phyloP scores from a whole-genome alignment of 345 rosid species.

The Eucalyptus brandiana region DNA sequence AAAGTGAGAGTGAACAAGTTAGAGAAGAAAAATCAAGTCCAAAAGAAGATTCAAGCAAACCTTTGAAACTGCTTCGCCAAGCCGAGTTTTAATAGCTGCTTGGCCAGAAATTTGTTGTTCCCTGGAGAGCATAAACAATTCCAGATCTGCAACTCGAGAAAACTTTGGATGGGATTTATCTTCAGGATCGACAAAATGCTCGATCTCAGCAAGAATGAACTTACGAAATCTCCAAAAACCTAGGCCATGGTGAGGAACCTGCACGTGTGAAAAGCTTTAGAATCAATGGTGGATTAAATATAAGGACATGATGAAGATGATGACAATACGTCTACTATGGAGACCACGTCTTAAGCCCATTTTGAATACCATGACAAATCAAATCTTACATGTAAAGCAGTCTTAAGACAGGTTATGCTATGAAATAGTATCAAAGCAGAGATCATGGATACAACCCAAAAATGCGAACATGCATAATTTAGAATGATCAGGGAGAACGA shows the following conservation, averaged over 20 bases:
- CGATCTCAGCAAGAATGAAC: conserved; percentile 86
- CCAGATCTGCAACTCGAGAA: conserved; percentile 47
- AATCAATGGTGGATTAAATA: neutral
- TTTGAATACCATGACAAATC: neutral
- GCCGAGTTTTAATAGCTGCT: conserved; percentile 42
- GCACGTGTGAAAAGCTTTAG: neutral
- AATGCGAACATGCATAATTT: neutral
- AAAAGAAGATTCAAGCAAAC: conserved; percentile 10
- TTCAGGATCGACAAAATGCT: conserved; percentile 94
- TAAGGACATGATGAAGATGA: neutral
- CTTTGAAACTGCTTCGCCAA: conserved; percentile 78
- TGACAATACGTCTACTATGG: neutral
- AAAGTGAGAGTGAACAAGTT: neutral
- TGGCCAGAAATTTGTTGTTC: conserved; percentile 76
- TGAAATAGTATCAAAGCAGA: neutral
- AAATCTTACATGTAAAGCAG: neutral
- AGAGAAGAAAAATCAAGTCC: neutral
- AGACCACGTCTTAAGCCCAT: neutral
- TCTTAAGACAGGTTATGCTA: neutral
- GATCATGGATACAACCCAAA: neutral
- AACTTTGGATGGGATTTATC: conserved; percentile 81
- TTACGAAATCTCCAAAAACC: conserved; percentile 79
- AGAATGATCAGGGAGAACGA: neutral
- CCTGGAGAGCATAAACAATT: conserved; percentile 84
- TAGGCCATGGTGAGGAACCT: conserved; percentile 87